Evolutionary conservation across 139 green algal genomes (phyloP).

Genomic region (Chlamydomonas sp.): DNA sequence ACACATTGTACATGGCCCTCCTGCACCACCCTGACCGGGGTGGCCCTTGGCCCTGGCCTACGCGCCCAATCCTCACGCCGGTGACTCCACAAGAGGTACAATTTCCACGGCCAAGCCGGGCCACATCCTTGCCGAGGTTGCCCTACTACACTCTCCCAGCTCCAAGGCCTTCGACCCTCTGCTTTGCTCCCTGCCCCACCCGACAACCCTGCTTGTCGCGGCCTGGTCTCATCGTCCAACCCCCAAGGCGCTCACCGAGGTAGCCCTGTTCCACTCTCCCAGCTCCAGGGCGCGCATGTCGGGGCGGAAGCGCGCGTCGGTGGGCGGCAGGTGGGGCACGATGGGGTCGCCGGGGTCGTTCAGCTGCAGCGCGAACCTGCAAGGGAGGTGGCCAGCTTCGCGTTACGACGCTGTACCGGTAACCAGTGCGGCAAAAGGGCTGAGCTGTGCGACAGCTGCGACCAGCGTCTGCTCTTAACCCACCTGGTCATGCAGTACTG

Average conservation of each 20-base stretch:
- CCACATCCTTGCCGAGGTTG: not conserved
- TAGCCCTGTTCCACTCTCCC: slow-evolving; percentile 70
- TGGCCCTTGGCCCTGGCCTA: too few relatives aligned
- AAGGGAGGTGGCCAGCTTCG: slow-evolving; percentile 55
- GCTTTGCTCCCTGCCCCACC: not conserved
- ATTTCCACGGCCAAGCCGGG: too few relatives aligned
- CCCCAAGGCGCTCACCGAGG: slow-evolving; percentile 13
- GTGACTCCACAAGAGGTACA: too few relatives aligned
- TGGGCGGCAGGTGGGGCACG: slow-evolving; percentile 67
- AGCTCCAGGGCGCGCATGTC: slow-evolving; percentile 79
- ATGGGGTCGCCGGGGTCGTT: slow-evolving; percentile 86
- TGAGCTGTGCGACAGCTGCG: too few relatives aligned
- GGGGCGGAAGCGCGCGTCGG: slow-evolving; percentile 83
- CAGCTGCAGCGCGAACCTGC: slow-evolving; percentile 79
- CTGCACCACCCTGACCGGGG: too few relatives aligned
- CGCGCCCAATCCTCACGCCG: too few relatives aligned
- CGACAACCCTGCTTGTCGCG: not conserved
- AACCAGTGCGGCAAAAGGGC: too few relatives aligned
- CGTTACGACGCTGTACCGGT: too few relatives aligned
- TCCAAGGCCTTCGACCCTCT: not conserved
- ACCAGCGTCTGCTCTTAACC: not conserved
- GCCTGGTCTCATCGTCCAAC: too few relatives aligned
- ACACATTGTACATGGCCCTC: too few relatives aligned
- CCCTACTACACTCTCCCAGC: not conserved
- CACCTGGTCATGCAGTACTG: slow-evolving; percentile 57